Evolutionary conservation across 1,284 basidiomycete genomes (phyloP), one percentile per base, ranked within the genome.

Genomic region (Lentinula novae-zelandiae): DNA sequence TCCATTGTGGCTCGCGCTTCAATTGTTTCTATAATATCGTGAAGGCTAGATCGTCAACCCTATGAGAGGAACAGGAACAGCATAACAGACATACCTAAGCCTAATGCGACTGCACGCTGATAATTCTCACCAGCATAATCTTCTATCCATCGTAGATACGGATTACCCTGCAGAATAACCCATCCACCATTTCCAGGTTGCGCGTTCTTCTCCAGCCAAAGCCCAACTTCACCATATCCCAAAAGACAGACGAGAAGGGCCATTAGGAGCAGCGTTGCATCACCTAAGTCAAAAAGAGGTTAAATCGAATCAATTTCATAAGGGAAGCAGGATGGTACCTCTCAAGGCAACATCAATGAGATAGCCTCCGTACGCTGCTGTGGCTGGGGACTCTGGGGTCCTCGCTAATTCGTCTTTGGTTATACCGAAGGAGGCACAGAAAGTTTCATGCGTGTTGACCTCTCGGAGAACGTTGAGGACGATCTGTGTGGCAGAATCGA

Each of bases 141-240:
- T 34, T 92, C 83, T 62, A 96, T 93, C 94, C 95, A 96, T 55
- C 77, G 74, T 57, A 77, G 74, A 73, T 95, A 95, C 6, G 84
- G 82, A 68, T 95, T 95, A 1, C 80, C 82, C 5, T 88, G 82
- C 56, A 85, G 70, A 40, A 78, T 72, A 1, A 89, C 83, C 78
- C 85, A 84, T 48, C 75, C 78, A 40, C 79, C 72, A 31, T 46
- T 15, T 1, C 80, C 34, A 6, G 40, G 39, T 20, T 70, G 67
- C 0, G 86, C 79, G 63, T 88, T 80, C 55, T 77, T 82, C 72
- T 82, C 82, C 52, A 92, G 76, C 89, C 85, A 96, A 46, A 93
- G 75, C 0, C 95, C 96, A 0, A 96, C 92, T 72, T 97, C 93
- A n/a, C 94, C 96, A 69, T 98, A 98, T 0, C 96, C 96, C 0